A percentile compares a stretch with the other conserved stretches of the same genome.
phyloP scores from a whole-genome alignment of 2,329 filamentous ascomycete species.

The Tolypocladium ovalisporum region DNA sequence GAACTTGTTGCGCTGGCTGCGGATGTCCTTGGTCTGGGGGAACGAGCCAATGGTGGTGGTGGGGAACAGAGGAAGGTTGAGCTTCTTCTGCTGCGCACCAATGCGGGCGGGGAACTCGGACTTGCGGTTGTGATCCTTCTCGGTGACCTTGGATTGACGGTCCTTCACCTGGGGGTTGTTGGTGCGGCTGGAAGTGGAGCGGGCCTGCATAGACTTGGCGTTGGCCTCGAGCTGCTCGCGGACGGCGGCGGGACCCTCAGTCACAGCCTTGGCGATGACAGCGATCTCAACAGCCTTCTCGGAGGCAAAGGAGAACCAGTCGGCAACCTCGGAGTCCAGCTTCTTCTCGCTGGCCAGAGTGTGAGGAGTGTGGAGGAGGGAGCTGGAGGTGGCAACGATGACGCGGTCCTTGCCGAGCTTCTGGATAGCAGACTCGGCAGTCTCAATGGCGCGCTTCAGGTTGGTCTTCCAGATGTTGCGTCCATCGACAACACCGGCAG shows the following conservation, averaged over 20 bases:
- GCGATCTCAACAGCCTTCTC: conserved; percentile 91
- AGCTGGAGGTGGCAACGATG: conserved; percentile 92
- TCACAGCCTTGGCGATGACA: conserved; percentile 93
- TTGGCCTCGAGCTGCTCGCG: conserved; percentile 89
- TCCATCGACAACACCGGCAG: conserved; percentile 92
- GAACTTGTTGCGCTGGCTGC: conserved; percentile 92
- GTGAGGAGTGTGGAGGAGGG: conserved; percentile 96
- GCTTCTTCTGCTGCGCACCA: conserved; percentile 77
- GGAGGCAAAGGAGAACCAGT: conserved; percentile 97
- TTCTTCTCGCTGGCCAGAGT: conserved; percentile 98
- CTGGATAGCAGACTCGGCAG: conserved; percentile 80
- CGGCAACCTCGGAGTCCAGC: conserved; percentile 80
- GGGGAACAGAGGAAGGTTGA: conserved; percentile 92
- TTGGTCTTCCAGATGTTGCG: conserved; percentile 99
- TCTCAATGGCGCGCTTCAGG: conserved; percentile 90
- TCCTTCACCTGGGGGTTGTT: conserved; percentile 98
- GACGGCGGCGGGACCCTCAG: conserved; percentile 79
- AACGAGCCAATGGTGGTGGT: conserved; percentile 99
- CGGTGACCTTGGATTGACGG: conserved; percentile 77
- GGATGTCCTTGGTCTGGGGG: conserved; percentile 99
- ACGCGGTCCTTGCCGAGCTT: conserved; percentile 96
- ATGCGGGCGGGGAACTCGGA: conserved; percentile 80
- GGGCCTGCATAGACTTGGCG: conserved; percentile 84
- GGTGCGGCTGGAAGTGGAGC: conserved; percentile 85
- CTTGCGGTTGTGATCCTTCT: conserved; percentile 84